A percentile compares a stretch with the other conserved stretches of the same genome.
Evolutionary conservation across 169 alveolate genomes (phyloP).

Genomic region (Eimeria acervulina): DNA sequence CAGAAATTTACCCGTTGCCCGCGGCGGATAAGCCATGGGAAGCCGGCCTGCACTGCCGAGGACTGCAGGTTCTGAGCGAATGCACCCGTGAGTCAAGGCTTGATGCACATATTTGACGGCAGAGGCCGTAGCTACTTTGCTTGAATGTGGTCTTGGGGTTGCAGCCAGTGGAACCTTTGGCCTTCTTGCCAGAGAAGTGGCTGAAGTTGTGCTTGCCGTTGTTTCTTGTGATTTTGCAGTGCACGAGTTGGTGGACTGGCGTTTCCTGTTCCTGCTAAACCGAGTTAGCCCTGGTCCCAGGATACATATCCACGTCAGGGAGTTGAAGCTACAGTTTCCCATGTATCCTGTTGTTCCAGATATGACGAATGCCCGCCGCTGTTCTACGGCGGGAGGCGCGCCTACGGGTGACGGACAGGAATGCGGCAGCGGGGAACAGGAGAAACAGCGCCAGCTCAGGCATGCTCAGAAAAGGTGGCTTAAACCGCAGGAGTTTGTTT

Average conservation of each 20-base stretch:
- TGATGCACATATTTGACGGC: not conserved
- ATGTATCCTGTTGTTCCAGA: slow-evolving; percentile 65
- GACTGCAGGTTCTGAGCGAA: slow-evolving; percentile 61
- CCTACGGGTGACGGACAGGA: slow-evolving; percentile 49
- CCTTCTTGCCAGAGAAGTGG: not conserved
- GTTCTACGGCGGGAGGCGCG: slow-evolving; percentile 30
- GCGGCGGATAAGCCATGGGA: not conserved
- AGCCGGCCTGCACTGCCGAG: slow-evolving; percentile 35
- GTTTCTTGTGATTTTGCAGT: slow-evolving; percentile 27
- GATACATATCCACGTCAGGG: slow-evolving; percentile 72
- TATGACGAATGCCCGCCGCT: not conserved
- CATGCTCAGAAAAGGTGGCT: slow-evolving; percentile 6
- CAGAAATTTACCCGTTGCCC: not conserved
- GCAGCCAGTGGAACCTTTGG: not conserved
- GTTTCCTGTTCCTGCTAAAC: slow-evolving; percentile 58
- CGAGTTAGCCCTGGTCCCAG: slow-evolving; percentile 70
- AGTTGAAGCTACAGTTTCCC: slow-evolving; percentile 71
- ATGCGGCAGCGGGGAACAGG: slow-evolving; percentile 45
- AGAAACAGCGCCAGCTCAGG: slow-evolving; percentile 47
- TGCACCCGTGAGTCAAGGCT: slow-evolving; percentile 43
- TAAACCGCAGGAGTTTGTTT: slow-evolving; percentile 46
- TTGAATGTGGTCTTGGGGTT: not conserved
- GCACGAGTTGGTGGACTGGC: slow-evolving; percentile 77
- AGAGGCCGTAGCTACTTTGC: not conserved
- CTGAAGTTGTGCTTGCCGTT: not conserved